Conservation (phyloP, 164 flowering plant genomes). For the Liquidambar formosana region DNA sequence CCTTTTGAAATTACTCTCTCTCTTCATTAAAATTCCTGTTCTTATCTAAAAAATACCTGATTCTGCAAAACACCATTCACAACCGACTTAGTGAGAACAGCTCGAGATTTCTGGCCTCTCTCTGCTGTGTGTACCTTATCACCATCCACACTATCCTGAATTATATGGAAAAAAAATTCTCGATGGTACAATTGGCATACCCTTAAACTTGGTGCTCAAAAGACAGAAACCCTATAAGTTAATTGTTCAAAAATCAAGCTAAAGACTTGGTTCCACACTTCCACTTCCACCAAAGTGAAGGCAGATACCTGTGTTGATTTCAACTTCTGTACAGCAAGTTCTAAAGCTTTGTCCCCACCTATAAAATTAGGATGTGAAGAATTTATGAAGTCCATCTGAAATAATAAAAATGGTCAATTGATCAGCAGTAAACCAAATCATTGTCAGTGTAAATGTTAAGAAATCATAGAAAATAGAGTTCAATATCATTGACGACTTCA, state of each 20-base stretch:
- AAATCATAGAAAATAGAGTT: too few relatives aligned
- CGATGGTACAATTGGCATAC: conserved; percentile 1
- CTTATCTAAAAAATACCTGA: conserved; percentile 16
- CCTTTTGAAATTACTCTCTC: neutral
- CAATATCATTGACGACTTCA: too few relatives aligned
- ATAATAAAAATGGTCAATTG: neutral
- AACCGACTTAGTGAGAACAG: conserved; percentile 17
- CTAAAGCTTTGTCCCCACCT: conserved; percentile 58
- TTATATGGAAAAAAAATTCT: neutral
- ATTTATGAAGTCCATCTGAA: conserved; percentile 60
- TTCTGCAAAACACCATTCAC: conserved; percentile 20
- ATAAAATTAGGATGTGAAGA: conserved; percentile 59
- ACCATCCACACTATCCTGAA: conserved; percentile 24
- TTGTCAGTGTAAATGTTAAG: too few relatives aligned
- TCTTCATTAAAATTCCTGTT: neutral
- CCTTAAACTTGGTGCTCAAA: conserved; percentile 1
- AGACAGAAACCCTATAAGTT: neutral
- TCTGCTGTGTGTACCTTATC: conserved; percentile 20
- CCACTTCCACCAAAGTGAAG: conserved; percentile 4
- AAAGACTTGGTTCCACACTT: neutral
- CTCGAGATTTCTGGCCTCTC: conserved; percentile 20
- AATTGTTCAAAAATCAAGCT: neutral
- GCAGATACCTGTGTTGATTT: conserved; percentile 27
- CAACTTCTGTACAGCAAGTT: conserved; percentile 39
- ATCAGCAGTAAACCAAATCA: too few relatives aligned